Evolutionary conservation across 768 basidiomycete genomes (phyloP), one percentile per base, ranked within the genome.

Genomic region (Naganishia onofrii): DNA sequence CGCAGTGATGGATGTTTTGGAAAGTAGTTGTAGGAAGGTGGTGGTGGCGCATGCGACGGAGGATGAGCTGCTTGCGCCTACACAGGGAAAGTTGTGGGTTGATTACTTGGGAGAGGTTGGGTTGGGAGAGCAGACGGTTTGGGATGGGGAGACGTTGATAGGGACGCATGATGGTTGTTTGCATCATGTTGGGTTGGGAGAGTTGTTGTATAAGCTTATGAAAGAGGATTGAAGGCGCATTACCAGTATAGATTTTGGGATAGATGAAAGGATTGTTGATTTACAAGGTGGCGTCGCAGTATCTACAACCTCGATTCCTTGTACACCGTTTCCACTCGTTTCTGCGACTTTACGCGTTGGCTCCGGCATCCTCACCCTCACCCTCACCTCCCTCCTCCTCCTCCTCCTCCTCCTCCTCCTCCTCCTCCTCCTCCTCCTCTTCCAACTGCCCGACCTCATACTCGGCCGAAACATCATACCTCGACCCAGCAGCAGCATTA

Each of bases 391-490:
- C 34, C 36, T 38, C 82, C 5, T 78, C 83, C 1, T 85, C 76
- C 29, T 68, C 74, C 19, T 72, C 85, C 0, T 84, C 86, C 10
- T 86, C 34, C 36, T 38, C 82, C 5, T 78, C 83, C 1, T 85
- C 76, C 29, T 68, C 74, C 19, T 72, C 85, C 0, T 84, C 86
- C 10, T 86, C 85, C 0, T 86, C 86, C 73, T 85, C 85, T 76
- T 68, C 44, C 13, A 58, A 15, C 68, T 69, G 67, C 15, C 53
- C 53, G 10, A 68, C 38, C 67, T 68, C 67, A 79, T 90, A 97
- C 82, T 98, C 95, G 3, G 88, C 89, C 72, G 88, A 91, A 13
- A 97, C 83, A 78, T 98, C 95, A 93, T 93, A 98, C 66, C 95
- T 84, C 32, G 91, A 93, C 10, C 93, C 92, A 64, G 88, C 87